Evolutionary conservation across 177 flowering plant genomes (phyloP).

Genomic region (Vitis hybrid): DNA sequence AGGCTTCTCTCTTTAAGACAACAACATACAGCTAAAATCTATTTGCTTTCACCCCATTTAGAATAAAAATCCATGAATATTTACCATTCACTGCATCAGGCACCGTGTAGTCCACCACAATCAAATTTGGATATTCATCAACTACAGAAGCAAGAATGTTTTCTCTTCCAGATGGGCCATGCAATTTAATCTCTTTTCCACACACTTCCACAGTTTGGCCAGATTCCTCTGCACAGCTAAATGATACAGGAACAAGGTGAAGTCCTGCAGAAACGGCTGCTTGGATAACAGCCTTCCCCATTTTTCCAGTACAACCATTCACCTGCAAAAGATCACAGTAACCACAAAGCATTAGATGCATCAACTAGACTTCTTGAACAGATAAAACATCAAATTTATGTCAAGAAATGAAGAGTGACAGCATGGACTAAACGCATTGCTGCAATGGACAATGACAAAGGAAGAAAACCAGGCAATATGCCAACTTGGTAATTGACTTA

Average conservation of each 20-base stretch:
- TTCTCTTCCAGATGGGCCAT: slow-evolving; percentile 71
- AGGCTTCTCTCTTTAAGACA: too few relatives aligned
- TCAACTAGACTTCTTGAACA: neutral
- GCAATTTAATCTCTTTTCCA: slow-evolving; percentile 65
- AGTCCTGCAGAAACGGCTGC: slow-evolving; percentile 88
- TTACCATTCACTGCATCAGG: slow-evolving; percentile 92
- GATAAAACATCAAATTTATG: neutral
- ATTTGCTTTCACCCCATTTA: too few relatives aligned
- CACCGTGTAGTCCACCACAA: slow-evolving; percentile 87
- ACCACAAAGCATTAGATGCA: slow-evolving; percentile 1
- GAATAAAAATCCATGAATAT: too few relatives aligned
- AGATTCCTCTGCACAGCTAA: slow-evolving; percentile 52
- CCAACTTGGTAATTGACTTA: too few relatives aligned
- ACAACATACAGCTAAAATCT: too few relatives aligned
- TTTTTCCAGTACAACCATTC: slow-evolving; percentile 85
- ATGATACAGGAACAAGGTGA: slow-evolving; percentile 66
- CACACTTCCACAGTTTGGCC: slow-evolving; percentile 51
- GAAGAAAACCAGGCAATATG: too few relatives aligned
- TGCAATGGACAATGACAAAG: too few relatives aligned
- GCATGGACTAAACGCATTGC: neutral
- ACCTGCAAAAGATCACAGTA: slow-evolving; percentile 41
- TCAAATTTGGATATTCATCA: slow-evolving; percentile 61
- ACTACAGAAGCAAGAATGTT: slow-evolving; percentile 54
- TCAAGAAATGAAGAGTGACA: neutral
- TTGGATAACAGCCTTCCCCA: slow-evolving; percentile 90